Base-by-base conservation (phyloP, 305 asterid species). In the Plantago coronopus region DNA sequence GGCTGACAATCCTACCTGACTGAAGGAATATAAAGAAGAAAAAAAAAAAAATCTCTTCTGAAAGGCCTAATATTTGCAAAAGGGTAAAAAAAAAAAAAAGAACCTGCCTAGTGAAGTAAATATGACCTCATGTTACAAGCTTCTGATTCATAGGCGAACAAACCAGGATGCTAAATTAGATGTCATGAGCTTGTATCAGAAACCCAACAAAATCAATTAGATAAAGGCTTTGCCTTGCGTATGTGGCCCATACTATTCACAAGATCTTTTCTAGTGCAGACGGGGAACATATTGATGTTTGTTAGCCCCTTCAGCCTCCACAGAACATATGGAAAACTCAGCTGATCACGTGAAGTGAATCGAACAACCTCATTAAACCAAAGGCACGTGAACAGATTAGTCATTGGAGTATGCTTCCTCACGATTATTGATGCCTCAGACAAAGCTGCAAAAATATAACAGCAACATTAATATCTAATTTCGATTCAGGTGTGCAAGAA, bases 291-390 rank as follows among this genome's bases (percentile, higher is more conserved):
- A 38, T 89, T 81, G 65, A 93, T 74, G 57, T 75, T 74, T 63
- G 16, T 74, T 18, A 84, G 65, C 63, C 76, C 94, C 66, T 81
- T 81, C 74, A 93, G 84, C 66, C 87, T 82, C 97, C 97, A 93
- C 2, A 86, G 87, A 64, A 93, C 84, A 49, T 83, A 93, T 0
- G 97, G 98, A 65, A 89, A 93, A 76, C 98, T 93, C 42, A 93
- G 80, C 68, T 93, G 97, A 75, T 93, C 98, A 17, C 98, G 91
- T 17, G 96, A 93, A 62, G 98, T 89, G 80, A 84, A 93, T 15
- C 89, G 89, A 68, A 85, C 98, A 45, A 85, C 97, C 80, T 93
- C 98, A 55, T 87, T 85, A 47, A 93, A 93, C 98, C 98, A 93
- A 25, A 85, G 83, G 72, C 98, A 93, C 91, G 70, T 85, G 72